Base-by-base conservation (phyloP, 768 basidiomycete species). In the Agaricus subrufescens region DNA sequence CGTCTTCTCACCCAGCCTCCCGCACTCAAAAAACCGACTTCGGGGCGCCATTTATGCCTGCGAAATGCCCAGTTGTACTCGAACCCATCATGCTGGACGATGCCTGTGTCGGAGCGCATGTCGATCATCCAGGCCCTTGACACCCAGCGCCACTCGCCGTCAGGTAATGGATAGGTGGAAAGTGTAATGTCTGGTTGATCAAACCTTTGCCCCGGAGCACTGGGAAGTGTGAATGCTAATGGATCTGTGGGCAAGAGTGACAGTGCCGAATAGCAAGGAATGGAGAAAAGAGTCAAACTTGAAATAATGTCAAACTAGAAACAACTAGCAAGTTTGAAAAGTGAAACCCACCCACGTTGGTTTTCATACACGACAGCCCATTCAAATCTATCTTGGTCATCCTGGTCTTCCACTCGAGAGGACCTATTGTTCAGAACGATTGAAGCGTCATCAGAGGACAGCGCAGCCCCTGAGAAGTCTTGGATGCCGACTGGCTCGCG, bases 281-380 rank as follows among this genome's bases (percentile, higher is more conserved):
- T 78, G 27, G 87, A 89, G 69, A 91, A 89, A 15, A 90, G 47
- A 25, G 84, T 90, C 61, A 86, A 67, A 12, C 83, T 81, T 53
- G 48, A 38, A 15, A 19, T 10, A 7, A 12, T 5, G 38, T 8
- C 23, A 19, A 9, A 8, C 5, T 23, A 8, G 14, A n/a, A 11
- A 7, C 19, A 34, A 19, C 5, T 15, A 38, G 34, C n/a, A 37
- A 0, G 10, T 11, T 19, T 23, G 39, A 43, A 50, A 44, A 56
- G 40, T 38, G 39, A 38, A 47, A 73, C 75, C 31, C 59, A 88
- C 90, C 90, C 90, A 65, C 90, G 75, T 69, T 93, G 90, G 64
- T 92, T 91, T 70, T 93, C 90, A 58, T 89, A 90, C 9, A 92
- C 63, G 9, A 87, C 67, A 6, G 87, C 90, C 90, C 90, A 93